Evolutionary conservation across 2,329 filamentous ascomycete genomes (phyloP).

Genomic region (Aspergillus sp.): DNA sequence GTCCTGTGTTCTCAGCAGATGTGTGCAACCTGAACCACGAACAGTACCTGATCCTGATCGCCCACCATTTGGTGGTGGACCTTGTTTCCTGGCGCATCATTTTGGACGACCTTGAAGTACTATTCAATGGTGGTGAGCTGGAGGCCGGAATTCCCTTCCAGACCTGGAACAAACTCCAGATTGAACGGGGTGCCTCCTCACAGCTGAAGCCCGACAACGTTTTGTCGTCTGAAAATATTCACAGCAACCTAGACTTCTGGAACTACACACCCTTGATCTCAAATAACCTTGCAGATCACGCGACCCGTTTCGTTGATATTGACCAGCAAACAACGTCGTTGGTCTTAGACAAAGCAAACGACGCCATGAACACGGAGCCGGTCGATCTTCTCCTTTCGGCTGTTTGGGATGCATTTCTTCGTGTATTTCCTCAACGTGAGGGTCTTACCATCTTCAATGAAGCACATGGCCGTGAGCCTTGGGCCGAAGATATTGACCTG

Average conservation of each 20-base stretch:
- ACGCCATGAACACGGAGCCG: constrained; percentile 5
- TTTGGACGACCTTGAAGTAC: too few relatives aligned
- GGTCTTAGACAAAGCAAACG: constrained; percentile 7
- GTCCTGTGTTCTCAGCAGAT: too few relatives aligned
- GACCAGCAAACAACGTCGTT: constrained; percentile 3
- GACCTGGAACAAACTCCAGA: too few relatives aligned
- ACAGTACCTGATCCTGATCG: constrained; percentile 9
- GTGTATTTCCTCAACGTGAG: constrained; percentile 46
- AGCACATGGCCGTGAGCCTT: constrained; percentile 31
- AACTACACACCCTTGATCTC: too few relatives aligned
- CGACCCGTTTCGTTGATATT: too few relatives aligned
- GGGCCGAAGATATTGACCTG: constrained; percentile 43
- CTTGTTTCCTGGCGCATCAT: constrained; percentile 4
- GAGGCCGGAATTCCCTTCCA: too few relatives aligned
- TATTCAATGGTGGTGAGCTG: too few relatives aligned
- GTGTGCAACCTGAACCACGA: neutral
- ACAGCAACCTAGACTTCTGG: too few relatives aligned
- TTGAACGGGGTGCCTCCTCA: too few relatives aligned
- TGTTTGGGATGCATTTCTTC: constrained; percentile 48
- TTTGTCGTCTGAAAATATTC: too few relatives aligned
- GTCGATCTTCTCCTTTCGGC: constrained; percentile 35
- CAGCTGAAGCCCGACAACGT: too few relatives aligned
- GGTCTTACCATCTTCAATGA: constrained; percentile 44
- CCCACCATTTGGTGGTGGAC: constrained; percentile 11
- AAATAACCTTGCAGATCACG: too few relatives aligned